Conservation (phyloP, 176 grass and related monocot genomes). For the Canna indica region DNA sequence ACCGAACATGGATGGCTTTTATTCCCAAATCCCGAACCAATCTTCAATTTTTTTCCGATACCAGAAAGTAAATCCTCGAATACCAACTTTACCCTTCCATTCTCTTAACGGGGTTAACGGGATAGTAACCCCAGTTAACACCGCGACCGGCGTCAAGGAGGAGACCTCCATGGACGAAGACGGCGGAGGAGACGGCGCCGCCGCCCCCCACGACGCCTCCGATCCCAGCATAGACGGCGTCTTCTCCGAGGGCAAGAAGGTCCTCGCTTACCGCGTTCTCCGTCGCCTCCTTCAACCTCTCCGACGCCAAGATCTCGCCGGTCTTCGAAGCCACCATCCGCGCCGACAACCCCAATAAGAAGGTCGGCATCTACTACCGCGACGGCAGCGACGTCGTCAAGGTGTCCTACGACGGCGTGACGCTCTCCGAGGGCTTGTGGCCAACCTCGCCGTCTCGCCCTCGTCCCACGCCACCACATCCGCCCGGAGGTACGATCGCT, state of each 20-base stretch:
- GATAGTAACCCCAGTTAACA: too few species aligned
- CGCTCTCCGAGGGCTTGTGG: constrained; percentile 45
- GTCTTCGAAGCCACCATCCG: constrained; percentile 34
- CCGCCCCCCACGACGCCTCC: constrained; percentile 3
- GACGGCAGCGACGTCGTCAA: constrained; percentile 31
- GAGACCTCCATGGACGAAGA: constrained; percentile 16
- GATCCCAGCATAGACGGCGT: neutral
- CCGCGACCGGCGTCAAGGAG: constrained; percentile 16
- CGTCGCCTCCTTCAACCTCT: neutral
- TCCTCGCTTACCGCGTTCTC: constrained; percentile 32
- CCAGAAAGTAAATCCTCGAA: too few species aligned
- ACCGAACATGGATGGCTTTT: too few species aligned
- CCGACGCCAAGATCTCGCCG: constrained; percentile 12
- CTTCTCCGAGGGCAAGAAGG: constrained; percentile 71
- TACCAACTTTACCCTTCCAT: too few species aligned
- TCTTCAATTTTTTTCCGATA: too few species aligned
- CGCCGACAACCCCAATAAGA: constrained; percentile 50
- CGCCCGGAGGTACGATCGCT: constrained; percentile 8
- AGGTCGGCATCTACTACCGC: constrained; percentile 55
- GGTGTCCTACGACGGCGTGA: constrained; percentile 31
- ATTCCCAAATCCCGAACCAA: too few species aligned
- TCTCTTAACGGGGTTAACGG: too few species aligned
- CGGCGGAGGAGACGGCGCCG: constrained; percentile 11
- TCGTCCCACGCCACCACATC: neutral
- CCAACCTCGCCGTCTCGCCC: constrained; percentile 26